Evolutionary conservation across 192 early-diverging fungal species (phyloP).

Genomic region (Backusella tuberculispora): DNA sequence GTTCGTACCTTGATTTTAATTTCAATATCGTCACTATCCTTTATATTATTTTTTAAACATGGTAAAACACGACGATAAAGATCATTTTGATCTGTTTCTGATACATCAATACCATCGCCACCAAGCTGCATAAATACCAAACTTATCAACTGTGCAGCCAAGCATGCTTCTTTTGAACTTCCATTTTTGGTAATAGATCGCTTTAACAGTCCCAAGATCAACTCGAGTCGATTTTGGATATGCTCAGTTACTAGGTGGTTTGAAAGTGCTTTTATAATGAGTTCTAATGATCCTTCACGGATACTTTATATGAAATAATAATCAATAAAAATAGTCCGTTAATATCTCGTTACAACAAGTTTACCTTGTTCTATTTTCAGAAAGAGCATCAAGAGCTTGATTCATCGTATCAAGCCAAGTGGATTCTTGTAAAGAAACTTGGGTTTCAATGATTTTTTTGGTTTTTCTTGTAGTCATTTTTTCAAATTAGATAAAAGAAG

Average conservation of each 20-base stretch:
- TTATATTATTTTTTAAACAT: conserved; percentile 47
- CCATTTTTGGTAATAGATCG: conserved; percentile 53
- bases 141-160: conserved; percentile 48
- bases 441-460: neutral
- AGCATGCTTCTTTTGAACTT: conserved; percentile 41
- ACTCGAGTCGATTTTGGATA: conserved; percentile 52
- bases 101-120: neutral
- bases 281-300: conserved; percentile 58
- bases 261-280: conserved; percentile 50
- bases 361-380: conserved; percentile 55
- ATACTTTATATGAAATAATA: conserved; percentile 37
- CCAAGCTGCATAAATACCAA: conserved; percentile 54
- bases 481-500: neutral
- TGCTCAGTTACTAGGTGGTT: conserved; percentile 57
- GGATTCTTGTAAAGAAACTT: neutral
- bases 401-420: conserved; percentile 50
- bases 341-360: too few relatives aligned
- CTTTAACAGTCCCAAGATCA: conserved; percentile 59
- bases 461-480: neutral
- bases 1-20: conserved; percentile 53
- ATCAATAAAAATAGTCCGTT: too few relatives aligned
- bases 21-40: conserved; percentile 44
- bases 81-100: conserved; percentile 46
- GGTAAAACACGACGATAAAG: conserved; percentile 50
- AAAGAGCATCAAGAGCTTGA: conserved; percentile 53